These are phyloP conservation scores for Plasmopara halstedii DNA, from an alignment of 352 stramenopile genomes.

Conservation along the genomic window DNA sequence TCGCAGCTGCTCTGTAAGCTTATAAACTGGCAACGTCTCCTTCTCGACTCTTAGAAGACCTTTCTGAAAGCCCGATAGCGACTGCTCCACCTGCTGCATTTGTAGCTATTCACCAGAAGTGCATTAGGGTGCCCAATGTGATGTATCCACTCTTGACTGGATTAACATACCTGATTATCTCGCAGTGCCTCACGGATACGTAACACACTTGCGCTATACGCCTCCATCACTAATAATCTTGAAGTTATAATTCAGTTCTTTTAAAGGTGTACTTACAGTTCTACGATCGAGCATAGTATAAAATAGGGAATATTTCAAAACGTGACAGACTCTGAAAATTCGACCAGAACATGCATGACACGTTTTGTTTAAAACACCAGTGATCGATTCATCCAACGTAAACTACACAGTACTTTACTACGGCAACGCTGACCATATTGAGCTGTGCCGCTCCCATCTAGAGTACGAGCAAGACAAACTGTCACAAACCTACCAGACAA, in stretches of 20 bases:
- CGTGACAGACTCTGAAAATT: no score
- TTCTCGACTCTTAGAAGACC: constrained; percentile 62
- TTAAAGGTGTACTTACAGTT: no score
- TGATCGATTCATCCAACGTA: no score
- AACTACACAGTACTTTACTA: no score
- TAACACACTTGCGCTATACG: constrained; percentile 40
- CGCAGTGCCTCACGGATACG: constrained; percentile 53
- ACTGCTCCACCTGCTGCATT: constrained; percentile 51
- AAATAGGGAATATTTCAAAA: no score
- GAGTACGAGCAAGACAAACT: no score
- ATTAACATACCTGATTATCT: constrained; percentile 58
- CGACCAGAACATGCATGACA: no score
- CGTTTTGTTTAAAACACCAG: no score
- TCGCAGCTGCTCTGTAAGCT: constrained; percentile 71
- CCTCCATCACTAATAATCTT: constrained; percentile 42
- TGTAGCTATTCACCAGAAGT: constrained; percentile 25
- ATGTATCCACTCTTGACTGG: not conserved
- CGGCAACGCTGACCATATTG: no score
- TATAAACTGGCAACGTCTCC: constrained; percentile 81
- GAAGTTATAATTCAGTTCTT: constrained; percentile 13
- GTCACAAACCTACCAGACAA: no score
- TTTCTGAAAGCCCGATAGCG: constrained; percentile 50
- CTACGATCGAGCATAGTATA: no score
- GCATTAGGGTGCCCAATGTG: not conserved
- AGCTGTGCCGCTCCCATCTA: no score